A percentile compares a stretch with the other conserved stretches of the same genome.
Evolutionary conservation across 371 early-diverging fungal species (phyloP).

Genomic region (Mortierella sp.): DNA sequence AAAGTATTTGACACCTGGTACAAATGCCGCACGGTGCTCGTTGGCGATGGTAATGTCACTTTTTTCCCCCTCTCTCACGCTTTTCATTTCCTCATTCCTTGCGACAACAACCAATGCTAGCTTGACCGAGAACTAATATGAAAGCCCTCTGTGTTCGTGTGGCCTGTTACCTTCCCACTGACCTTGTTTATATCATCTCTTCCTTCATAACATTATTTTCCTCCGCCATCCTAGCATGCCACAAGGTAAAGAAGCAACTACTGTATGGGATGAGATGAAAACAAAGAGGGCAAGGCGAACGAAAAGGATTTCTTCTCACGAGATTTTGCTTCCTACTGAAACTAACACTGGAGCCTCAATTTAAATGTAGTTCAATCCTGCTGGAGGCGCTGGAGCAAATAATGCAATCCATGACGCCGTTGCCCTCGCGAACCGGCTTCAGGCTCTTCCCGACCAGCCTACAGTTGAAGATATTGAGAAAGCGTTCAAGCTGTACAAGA

Average conservation of each 20-base stretch:
- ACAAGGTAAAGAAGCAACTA: background rate
- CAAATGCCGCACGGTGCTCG: background rate
- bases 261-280: background rate
- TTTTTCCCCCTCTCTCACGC: background rate
- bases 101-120: background rate
- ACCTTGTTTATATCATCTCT: background rate
- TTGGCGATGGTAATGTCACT: conserved; percentile 24
- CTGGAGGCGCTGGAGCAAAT: background rate
- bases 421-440: conserved; percentile 13
- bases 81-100: background rate
- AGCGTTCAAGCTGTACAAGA: conserved; percentile 1
- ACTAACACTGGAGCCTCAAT: background rate
- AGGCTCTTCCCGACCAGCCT: conserved; percentile 13
- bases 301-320: background rate
- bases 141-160: too few species aligned
- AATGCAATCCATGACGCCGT: conserved; percentile 20
- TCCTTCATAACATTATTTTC: background rate
- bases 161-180: background rate
- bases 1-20: conserved; percentile 27
- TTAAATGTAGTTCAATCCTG: background rate
- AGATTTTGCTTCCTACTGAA: background rate
- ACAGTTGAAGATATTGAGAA: background rate
- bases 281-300: background rate
- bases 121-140: too few species aligned
- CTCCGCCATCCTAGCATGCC: background rate